Evolutionary conservation across 192 early-diverging fungal genomes (phyloP).

Genomic region (Mortierella antarctica): DNA sequence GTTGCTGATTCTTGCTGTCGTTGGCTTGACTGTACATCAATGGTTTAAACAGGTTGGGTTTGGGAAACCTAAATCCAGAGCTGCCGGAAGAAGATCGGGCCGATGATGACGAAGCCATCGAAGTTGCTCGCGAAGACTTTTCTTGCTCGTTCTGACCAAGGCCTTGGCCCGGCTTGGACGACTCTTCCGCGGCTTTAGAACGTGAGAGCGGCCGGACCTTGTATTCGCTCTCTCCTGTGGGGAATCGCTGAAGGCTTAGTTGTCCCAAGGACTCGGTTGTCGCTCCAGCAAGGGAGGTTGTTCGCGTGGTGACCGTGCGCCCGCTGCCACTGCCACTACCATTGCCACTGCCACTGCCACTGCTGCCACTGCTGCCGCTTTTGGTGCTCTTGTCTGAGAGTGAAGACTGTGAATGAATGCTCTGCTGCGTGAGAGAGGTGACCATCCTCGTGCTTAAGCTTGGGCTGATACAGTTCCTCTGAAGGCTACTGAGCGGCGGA

Average conservation of each 20-base stretch:
- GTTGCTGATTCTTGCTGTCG: conserved; percentile 34
- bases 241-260: conserved; percentile 46
- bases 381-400: conserved; percentile 24
- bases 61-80: conserved; percentile 45
- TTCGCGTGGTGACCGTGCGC: conserved; percentile 1
- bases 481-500: not conserved
- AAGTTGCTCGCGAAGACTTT: conserved; percentile 25
- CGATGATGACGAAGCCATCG: conserved; percentile 35
- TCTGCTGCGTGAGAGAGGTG: conserved; percentile 19
- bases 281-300: conserved; percentile 14
- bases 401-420: conserved; percentile 30
- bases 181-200: not conserved
- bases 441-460: not conserved
- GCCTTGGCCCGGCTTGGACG: not conserved
- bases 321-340: conserved; percentile 12
- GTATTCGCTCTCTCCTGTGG: conserved; percentile 43
- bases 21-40: conserved; percentile 39
- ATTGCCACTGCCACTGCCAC: conserved; percentile 9
- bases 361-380: conserved; percentile 23
- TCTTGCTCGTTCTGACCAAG: conserved; percentile 3
- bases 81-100: conserved; percentile 56
- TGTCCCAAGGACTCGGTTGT: conserved; percentile 36
- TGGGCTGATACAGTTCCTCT: not conserved
- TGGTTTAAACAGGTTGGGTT: conserved; percentile 46
- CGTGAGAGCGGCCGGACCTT: conserved; percentile 3